phyloP scores from a whole-genome alignment of 164 flowering plant species.

The Umbilicus rupestris region DNA sequence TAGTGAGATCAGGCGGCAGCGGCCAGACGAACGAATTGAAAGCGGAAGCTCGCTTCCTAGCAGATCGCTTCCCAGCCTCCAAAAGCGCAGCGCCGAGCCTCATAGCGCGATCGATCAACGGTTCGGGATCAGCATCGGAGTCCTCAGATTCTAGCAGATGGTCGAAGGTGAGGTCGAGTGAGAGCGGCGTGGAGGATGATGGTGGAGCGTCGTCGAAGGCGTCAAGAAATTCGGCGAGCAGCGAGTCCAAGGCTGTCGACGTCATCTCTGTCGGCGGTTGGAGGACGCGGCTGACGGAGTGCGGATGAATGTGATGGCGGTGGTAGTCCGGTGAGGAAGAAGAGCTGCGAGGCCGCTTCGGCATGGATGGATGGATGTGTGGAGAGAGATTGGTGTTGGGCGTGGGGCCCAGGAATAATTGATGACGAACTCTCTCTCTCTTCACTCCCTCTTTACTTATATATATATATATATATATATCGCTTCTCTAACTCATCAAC shows the following conservation, averaged over 20 bases:
- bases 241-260: slow-evolving; percentile 23
- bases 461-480: too few species aligned
- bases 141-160: slow-evolving; percentile 45
- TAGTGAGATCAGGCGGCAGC: slow-evolving; percentile 74
- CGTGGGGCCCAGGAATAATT: slow-evolving; percentile 1
- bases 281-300: slow-evolving; percentile 14
- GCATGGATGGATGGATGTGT: slow-evolving; percentile 23
- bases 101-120: slow-evolving; percentile 46
- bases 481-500: too few species aligned
- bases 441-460: too few species aligned
- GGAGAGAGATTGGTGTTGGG: slow-evolving; percentile 15
- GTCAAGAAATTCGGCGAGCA: slow-evolving; percentile 41
- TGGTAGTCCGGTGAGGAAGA: slow-evolving; percentile 5
- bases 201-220: slow-evolving; percentile 13
- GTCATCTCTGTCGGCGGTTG: slow-evolving; percentile 5
- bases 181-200: slow-evolving; percentile 6
- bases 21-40: slow-evolving; percentile 68
- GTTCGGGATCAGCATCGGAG: slow-evolving; percentile 34
- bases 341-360: slow-evolving; percentile 56
- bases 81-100: slow-evolving; percentile 40
- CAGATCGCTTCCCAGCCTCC: slow-evolving; percentile 53
- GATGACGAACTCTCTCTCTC: too few species aligned
- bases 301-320: slow-evolving; percentile 4
- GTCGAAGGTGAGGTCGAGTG: slow-evolving; percentile 50
- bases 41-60: slow-evolving; percentile 42